Conservation (phyloP, 352 stramenopile species). For the Phytophthora agathidicida region DNA sequence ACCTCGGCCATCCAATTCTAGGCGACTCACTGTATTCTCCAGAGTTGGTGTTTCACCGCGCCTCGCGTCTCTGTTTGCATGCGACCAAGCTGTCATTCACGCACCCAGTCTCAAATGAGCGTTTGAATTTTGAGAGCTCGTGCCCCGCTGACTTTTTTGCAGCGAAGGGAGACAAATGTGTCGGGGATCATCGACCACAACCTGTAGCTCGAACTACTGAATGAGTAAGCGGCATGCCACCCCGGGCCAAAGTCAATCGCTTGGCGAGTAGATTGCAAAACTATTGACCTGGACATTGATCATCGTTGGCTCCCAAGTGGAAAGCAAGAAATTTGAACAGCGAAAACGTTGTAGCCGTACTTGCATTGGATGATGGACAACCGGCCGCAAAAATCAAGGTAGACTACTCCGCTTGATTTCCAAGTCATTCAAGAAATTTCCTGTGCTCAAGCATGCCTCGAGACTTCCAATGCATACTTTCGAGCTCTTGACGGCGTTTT, state of each 20-base stretch:
- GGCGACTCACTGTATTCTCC: constrained; percentile 90
- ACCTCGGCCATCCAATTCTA: constrained; percentile 92
- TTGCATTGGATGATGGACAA: no score
- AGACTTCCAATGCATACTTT: constrained; percentile 3
- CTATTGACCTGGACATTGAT: no score
- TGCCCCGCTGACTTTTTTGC: constrained; percentile 27
- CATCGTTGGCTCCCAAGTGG: no score
- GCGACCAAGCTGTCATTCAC: constrained; percentile 44
- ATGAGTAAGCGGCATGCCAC: no score
- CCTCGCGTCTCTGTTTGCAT: constrained; percentile 58
- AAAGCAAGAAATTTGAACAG: no score
- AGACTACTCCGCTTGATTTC: not conserved
- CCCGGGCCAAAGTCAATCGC: no score
- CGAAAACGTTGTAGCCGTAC: no score
- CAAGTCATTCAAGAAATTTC: constrained; percentile 7
- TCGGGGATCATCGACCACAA: constrained; percentile 11
- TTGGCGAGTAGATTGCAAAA: no score
- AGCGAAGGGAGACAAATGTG: not conserved
- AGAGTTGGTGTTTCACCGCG: constrained; percentile 42
- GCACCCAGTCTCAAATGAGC: constrained; percentile 49
- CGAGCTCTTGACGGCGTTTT: not conserved
- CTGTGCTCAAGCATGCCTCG: not conserved
- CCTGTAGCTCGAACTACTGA: not conserved
- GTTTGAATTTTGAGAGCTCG: constrained; percentile 41
- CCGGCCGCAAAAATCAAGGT: no score